Evolutionary conservation across 148 eudicot species (phyloP), one percentile per base, ranked within the genome.

Genomic region (Amaranthus hypochondriacus): DNA sequence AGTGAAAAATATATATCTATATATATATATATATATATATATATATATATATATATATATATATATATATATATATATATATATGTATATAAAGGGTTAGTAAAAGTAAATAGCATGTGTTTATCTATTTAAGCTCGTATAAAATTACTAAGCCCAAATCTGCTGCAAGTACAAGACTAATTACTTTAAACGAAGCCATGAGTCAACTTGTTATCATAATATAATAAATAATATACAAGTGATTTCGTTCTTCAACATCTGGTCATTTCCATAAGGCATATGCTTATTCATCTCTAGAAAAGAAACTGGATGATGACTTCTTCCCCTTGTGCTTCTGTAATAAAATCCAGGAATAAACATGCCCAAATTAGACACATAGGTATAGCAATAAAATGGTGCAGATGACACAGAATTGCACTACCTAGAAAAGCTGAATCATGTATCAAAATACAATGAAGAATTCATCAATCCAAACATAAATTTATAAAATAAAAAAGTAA

Each of bases 321-420:
- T 44, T 66, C 62, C 75, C 75, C 42, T 57, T 50, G 28, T 70
- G 47, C 49, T 59, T 56, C 79, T 80, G 76, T 7, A 28, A n/a
- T 2, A 10, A 55, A 65, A 80, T 56, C 62, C 46, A 60, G n/a
- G 14, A 75, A 10, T 2, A 18, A 48, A 39, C 50, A 3, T 21
- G 39, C 42, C 48, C 48, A 28, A 44, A 56, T 78, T 50, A 72
- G 69, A 65, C 43, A 54, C 55, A 14, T 43, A 5, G 43, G 11
- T 11, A 43, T n/a, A 66, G 7, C 14, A 50, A 11, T 48, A 52
- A 52, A 52, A 28, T 53, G 68, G 56, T 58, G 67, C 69, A 60
- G 48, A 73, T 9, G 8, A 54, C 15, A 48, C 49, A 14, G 28
- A 39, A 49, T 5, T 5, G 50, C 59, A 67, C 14, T 39, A 68